Base-by-base conservation (phyloP, 106 monocot genomes). In the Gastrodia elata region DNA sequence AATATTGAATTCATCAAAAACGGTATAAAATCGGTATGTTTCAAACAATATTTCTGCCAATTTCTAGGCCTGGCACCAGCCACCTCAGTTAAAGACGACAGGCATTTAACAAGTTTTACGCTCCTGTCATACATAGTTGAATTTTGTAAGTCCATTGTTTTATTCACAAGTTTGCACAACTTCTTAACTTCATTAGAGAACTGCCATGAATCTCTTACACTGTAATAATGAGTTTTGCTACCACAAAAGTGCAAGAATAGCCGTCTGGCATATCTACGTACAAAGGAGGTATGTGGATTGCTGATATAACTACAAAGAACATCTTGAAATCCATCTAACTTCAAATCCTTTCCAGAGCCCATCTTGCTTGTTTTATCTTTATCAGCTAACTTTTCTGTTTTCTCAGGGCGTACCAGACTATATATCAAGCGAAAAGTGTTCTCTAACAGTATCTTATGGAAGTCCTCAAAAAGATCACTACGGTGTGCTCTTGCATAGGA, bases 1-100 rank as follows among this genome's bases (percentile, higher is more conserved):
- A 91, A 91, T 48, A 91, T 64, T 26, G 83, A 86, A 68, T 84
- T 82, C 76, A 89, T 75, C 74, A 98, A 76, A 70, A 93, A 93
- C 4, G 83, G 83, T 38, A 98, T 76, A 58, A 93, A 41, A 15
- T 98, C 98, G 3, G 39, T 68, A 76, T 93, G 80, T 74, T 89
- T 98, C 33, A 82, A 82, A 77, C 98, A 98, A 48, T 85, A 98
- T 55, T 93, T 93, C 72, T 93, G 98, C 93, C 98, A 98, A 81
- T 98, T 93, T 71, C 83, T 83, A n/a, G 98, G 93, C 75, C 98
- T 88, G 68, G 88, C 84, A 67, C 69, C 83, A 75, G 98, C 98
- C 71, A 91, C 93, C 77, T 98, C 98, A 82, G 86, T 85, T 14
- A 98, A 82, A 42, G 88, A 48, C 70, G 91, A 88, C 69, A 98